Evolutionary conservation across 352 stramenopile species (phyloP).

Genomic region (Thraustochytrium sp.): DNA sequence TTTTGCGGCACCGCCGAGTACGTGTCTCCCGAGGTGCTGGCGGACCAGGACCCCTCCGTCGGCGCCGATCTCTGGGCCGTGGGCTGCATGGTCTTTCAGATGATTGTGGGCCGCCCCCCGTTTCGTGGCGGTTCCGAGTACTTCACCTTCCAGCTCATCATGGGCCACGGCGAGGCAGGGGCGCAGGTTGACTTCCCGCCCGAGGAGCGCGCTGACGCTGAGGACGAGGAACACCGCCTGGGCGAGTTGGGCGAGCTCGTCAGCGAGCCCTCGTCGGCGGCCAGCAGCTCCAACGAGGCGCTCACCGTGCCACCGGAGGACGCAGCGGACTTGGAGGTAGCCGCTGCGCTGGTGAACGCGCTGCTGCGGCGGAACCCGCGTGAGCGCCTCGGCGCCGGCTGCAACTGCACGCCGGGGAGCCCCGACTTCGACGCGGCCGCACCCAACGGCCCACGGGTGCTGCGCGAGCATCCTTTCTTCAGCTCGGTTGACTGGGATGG

Average conservation of each 20-base stretch:
- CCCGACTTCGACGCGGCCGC: conserved; percentile 6
- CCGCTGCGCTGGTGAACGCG: conserved; percentile 1
- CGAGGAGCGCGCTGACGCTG: neutral
- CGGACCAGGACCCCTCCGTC: conserved; percentile 67
- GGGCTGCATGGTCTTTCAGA: conserved; percentile 80
- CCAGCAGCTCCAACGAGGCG: too few species aligned
- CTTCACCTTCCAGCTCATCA: conserved; percentile 67
- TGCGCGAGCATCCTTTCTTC: conserved; percentile 31
- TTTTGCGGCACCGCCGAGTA: conserved; percentile 75
- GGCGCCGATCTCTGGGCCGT: conserved; percentile 80
- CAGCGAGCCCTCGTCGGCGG: too few species aligned
- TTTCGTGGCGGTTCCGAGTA: conserved; percentile 82
- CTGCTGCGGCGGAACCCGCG: conserved; percentile 20
- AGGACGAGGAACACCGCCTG: too few species aligned
- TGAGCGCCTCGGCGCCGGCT: neutral
- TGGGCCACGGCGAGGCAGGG: neutral
- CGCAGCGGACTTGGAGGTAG: neutral
- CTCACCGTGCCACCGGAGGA: too few species aligned
- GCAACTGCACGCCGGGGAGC: conserved; percentile 16
- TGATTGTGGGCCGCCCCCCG: conserved; percentile 69
- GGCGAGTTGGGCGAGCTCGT: too few species aligned
- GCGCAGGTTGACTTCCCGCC: neutral
- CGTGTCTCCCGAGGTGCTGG: conserved; percentile 79
- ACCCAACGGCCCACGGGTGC: conserved; percentile 1
- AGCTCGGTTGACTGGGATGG: neutral